A percentile compares a stretch with the other conserved stretches of the same genome.
phyloP scores from a whole-genome alignment of 345 rosid species.

The Limnanthes douglasii region DNA sequence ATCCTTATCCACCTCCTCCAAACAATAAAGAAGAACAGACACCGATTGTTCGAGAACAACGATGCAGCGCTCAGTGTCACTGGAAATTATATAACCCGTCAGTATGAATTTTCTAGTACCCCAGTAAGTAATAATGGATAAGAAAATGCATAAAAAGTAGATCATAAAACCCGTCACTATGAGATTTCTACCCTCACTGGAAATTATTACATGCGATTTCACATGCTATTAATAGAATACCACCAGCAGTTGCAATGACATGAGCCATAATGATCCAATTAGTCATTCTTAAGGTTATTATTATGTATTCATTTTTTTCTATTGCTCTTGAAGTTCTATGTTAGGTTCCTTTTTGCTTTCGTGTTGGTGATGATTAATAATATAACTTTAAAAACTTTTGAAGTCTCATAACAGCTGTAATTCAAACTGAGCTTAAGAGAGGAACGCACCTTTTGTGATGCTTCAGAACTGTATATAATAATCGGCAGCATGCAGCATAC shows the following conservation, averaged over 20 bases:
- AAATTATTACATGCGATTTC: too few relatives aligned
- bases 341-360: background rate
- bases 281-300: background rate
- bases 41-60: conserved; percentile 63
- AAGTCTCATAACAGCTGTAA: background rate
- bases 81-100: conserved; percentile 19
- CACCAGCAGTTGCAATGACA: background rate
- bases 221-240: too few relatives aligned
- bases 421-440: background rate
- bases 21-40: conserved; percentile 44
- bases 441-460: conserved; percentile 55
- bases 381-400: background rate
- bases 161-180: too few relatives aligned
- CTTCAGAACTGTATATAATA: conserved; percentile 61
- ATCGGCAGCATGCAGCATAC: conserved; percentile 56
- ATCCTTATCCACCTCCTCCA: conserved; percentile 42
- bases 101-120: conserved; percentile 6
- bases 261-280: background rate
- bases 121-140: too few relatives aligned
- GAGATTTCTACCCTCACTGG: too few relatives aligned
- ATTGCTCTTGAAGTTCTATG: background rate
- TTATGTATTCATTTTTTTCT: background rate
- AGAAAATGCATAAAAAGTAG: too few relatives aligned
- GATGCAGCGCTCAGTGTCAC: conserved; percentile 53
- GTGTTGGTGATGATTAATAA: conserved; percentile 2